These are phyloP conservation scores for Silene coronaria DNA, from an alignment of 179 eudicot species.

Conservation along the genomic window DNA sequence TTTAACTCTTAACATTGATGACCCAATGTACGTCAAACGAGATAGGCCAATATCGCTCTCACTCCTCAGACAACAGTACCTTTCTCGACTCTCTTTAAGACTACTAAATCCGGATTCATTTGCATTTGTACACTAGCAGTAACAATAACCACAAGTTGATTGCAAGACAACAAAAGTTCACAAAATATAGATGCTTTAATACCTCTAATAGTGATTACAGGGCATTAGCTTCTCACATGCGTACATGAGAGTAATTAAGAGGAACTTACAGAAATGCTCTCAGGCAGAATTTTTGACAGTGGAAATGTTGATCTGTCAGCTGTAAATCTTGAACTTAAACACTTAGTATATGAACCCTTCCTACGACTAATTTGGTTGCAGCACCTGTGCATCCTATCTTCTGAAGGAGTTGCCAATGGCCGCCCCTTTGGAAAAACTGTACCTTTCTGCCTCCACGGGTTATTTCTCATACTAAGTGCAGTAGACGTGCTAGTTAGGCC, in stretches of 20 bases:
- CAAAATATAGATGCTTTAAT: neutral
- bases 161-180: neutral
- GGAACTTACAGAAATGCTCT: slow-evolving; percentile 48
- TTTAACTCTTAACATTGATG: neutral
- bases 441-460: slow-evolving; percentile 34
- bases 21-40: neutral
- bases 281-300: slow-evolving; percentile 30
- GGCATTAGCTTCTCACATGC: neutral
- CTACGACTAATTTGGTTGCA: slow-evolving; percentile 43
- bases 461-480: slow-evolving; percentile 27
- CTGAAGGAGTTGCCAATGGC: slow-evolving; percentile 23
- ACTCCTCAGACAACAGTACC: neutral
- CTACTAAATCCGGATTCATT: neutral
- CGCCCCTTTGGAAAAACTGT: slow-evolving; percentile 28
- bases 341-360: slow-evolving; percentile 30
- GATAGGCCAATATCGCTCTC: neutral
- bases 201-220: neutral
- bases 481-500: slow-evolving; percentile 25
- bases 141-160: neutral
- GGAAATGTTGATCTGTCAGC: slow-evolving; percentile 45
- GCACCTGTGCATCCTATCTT: slow-evolving; percentile 33
- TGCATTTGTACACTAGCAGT: slow-evolving; percentile 6
- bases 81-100: no score
- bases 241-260: slow-evolving; percentile 10
- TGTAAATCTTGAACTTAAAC: slow-evolving; percentile 42